phyloP scores from a whole-genome alignment of 2,329 filamentous ascomycete genomes.

The Aspergillus oerlinghausenensis region DNA sequence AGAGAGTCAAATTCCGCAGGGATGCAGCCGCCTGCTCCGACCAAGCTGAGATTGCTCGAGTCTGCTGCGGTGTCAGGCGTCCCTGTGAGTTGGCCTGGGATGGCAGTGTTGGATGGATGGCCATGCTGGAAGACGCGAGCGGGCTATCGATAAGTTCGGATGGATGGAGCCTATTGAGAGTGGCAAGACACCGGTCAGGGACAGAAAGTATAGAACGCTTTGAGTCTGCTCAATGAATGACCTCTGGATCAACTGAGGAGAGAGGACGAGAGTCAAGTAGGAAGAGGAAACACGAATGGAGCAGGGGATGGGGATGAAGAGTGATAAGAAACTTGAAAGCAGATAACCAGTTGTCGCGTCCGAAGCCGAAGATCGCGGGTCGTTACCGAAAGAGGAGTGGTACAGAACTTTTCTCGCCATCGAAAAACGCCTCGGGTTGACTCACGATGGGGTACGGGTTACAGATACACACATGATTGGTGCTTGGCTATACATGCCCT shows the following conservation, averaged over 20 bases:
- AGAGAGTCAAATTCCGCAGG: slow-evolving; percentile 31
- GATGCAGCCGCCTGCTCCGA: slow-evolving; percentile 46
- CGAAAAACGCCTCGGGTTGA: slow-evolving; percentile 1
- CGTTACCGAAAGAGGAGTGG: slow-evolving; percentile 9
- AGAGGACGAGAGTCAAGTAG: background rate
- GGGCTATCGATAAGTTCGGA: background rate
- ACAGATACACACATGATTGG: slow-evolving; percentile 16
- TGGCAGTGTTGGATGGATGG: slow-evolving; percentile 38
- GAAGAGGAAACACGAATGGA: background rate
- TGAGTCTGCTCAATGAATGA: background rate
- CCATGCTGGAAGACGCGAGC: slow-evolving; percentile 27
- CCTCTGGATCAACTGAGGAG: background rate
- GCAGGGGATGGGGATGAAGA: slow-evolving; percentile 5
- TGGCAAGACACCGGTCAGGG: background rate
- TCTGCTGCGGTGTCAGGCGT: slow-evolving; percentile 33
- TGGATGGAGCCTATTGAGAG: background rate
- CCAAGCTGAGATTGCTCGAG: slow-evolving; percentile 64
- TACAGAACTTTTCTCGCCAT: slow-evolving; percentile 7
- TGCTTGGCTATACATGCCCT: slow-evolving; percentile 10
- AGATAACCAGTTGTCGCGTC: slow-evolving; percentile 4
- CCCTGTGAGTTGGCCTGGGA: slow-evolving; percentile 20
- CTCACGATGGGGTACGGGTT: slow-evolving; percentile 17
- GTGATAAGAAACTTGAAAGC: slow-evolving; percentile 6
- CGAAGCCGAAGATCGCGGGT: background rate
- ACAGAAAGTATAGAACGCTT: background rate